These are phyloP conservation scores for Dothideomycetes sp. DNA, from an alignment of 2,329 filamentous ascomycete genomes.

Conservation along the genomic window DNA sequence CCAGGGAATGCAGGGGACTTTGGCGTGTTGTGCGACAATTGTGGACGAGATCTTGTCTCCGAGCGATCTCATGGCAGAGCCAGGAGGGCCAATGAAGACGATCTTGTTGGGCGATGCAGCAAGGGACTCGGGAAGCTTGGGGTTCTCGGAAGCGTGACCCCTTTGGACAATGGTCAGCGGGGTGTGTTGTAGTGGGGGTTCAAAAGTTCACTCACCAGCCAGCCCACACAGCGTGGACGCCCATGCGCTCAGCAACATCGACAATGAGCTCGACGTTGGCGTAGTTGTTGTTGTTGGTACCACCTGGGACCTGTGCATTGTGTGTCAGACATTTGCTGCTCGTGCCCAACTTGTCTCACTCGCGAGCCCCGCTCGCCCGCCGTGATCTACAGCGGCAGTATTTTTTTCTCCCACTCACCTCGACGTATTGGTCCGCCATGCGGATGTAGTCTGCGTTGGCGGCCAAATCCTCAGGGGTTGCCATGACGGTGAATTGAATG, in stretches of 20 bases:
- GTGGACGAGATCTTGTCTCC: conserved; percentile 99
- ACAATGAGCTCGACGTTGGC: conserved; percentile 99
- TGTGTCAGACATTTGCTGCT: conserved; percentile 8
- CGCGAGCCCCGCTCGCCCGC: no score
- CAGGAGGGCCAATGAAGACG: conserved; percentile 95
- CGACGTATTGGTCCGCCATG: conserved; percentile 99
- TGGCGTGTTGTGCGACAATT: conserved; percentile 93
- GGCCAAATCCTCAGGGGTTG: conserved; percentile 91
- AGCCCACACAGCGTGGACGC: conserved; percentile 97
- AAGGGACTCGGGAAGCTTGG: conserved; percentile 89
- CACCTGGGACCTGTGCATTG: conserved; percentile 63
- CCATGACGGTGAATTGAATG: conserved; percentile 99
- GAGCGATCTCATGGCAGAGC: conserved; percentile 95
- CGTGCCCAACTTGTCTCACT: no score
- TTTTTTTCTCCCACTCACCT: conserved; percentile 38
- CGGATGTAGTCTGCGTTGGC: conserved; percentile 99
- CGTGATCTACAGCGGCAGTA: not conserved
- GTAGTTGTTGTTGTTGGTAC: conserved; percentile 99
- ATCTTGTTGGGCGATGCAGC: conserved; percentile 97
- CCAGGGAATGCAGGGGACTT: conserved; percentile 98
- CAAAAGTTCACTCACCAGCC: conserved; percentile 61
- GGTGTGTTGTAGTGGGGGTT: not conserved
- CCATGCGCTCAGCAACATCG: conserved; percentile 95
- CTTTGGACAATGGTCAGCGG: conserved; percentile 33
- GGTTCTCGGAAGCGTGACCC: conserved; percentile 98